phyloP scores from a whole-genome alignment of 139 green algal species.

The Ostreobium quekettii region DNA sequence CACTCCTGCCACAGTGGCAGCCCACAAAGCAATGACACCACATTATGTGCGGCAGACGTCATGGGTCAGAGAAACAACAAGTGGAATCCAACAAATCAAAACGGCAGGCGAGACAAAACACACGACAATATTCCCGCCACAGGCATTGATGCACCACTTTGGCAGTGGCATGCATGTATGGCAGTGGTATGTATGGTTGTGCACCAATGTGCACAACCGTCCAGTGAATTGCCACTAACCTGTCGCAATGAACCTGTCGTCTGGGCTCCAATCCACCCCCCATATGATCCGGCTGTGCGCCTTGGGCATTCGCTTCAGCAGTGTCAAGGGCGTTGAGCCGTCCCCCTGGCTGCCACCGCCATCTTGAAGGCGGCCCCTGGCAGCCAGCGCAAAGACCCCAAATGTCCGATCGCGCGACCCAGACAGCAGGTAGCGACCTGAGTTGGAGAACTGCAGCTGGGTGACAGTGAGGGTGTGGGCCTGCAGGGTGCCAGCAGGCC shows the following conservation, averaged over 20 bases:
- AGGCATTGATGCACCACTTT: background rate
- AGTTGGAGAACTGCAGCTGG: conserved; percentile 73
- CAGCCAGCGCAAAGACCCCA: conserved; percentile 31
- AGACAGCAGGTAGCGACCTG: conserved; percentile 48
- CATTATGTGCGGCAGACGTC: no score
- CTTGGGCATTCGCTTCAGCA: conserved; percentile 8
- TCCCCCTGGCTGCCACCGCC: background rate
- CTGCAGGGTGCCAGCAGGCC: conserved; percentile 28
- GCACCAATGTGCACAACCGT: background rate
- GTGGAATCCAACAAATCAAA: background rate
- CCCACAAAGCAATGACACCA: no score
- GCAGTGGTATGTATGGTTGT: background rate
- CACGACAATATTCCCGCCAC: background rate
- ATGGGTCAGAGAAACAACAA: no score
- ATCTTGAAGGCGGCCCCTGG: background rate
- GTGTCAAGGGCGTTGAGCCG: background rate
- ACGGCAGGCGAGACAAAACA: background rate
- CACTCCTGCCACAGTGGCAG: no score
- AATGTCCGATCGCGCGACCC: conserved; percentile 56
- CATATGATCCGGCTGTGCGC: conserved; percentile 75
- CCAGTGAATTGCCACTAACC: background rate
- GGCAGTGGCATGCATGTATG: background rate
- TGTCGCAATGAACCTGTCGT: conserved; percentile 28
- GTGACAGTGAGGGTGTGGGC: conserved; percentile 88
- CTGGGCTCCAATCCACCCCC: conserved; percentile 56